Percentiles rank a stretch among this genome's conserved stretches.
phyloP scores from a whole-genome alignment of 306 rosid genomes.

The Fragaria iinumae region DNA sequence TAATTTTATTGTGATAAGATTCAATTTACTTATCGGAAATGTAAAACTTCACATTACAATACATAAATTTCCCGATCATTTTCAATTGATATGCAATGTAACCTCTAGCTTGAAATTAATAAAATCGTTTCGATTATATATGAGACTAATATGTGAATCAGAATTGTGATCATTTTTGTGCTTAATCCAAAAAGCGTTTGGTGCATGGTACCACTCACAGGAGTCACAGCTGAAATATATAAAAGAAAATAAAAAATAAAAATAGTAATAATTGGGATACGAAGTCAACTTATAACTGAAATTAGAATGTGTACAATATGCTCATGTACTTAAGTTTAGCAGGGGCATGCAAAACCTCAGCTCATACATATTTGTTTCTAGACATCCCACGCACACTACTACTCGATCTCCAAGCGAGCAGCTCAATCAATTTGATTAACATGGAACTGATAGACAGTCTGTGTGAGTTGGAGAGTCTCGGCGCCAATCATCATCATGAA shows the following conservation, averaged over 20 bases:
- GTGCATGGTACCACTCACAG: background rate
- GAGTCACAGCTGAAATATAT: background rate
- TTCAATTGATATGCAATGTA: too few relatives aligned
- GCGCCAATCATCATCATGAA: constrained; percentile 24
- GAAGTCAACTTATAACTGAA: constrained; percentile 17
- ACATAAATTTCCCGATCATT: background rate
- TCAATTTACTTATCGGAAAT: too few relatives aligned
- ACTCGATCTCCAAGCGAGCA: background rate
- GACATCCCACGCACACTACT: constrained; percentile 7
- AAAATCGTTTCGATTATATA: too few relatives aligned
- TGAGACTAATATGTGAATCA: too few relatives aligned
- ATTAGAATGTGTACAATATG: background rate
- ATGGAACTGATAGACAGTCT: constrained; percentile 30
- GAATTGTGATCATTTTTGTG: background rate
- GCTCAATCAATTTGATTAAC: background rate
- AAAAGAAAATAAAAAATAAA: background rate
- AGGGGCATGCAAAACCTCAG: constrained; percentile 14
- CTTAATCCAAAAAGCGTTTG: background rate
- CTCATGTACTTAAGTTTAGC: background rate
- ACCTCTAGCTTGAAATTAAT: too few relatives aligned
- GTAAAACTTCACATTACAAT: too few relatives aligned
- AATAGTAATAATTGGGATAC: background rate
- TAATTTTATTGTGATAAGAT: background rate
- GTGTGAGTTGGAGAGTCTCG: constrained; percentile 19
- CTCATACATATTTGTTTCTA: constrained; percentile 2